A percentile compares a stretch with the other conserved stretches of the same genome.
phyloP scores from a whole-genome alignment of 148 eudicot species.

The Persicaria tinctoria region DNA sequence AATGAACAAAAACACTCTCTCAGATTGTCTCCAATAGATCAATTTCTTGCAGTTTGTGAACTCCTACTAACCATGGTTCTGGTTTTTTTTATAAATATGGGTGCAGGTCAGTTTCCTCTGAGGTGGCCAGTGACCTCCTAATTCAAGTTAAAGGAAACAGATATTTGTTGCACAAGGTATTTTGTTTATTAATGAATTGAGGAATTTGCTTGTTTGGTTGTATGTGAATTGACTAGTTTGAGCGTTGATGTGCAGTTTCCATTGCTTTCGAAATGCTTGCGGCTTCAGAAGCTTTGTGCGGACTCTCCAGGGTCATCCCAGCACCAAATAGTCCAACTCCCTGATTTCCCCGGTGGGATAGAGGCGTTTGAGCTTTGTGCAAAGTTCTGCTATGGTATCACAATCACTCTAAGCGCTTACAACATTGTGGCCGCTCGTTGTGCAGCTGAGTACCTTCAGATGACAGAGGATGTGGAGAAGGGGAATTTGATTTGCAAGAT shows the following conservation, averaged over 20 bases:
- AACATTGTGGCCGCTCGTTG: constrained; percentile 68
- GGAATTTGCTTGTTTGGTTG: background rate
- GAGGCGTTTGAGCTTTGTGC: constrained; percentile 84
- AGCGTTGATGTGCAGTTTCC: constrained; percentile 57
- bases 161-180: constrained; percentile 92
- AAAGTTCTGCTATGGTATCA: constrained; percentile 91
- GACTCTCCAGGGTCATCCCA: constrained; percentile 51
- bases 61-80: background rate
- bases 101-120: constrained; percentile 81
- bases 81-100: background rate
- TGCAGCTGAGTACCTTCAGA: constrained; percentile 76
- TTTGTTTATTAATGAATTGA: background rate
- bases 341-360: constrained; percentile 76
- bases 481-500: constrained; percentile 71
- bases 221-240: background rate
- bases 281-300: constrained; percentile 63
- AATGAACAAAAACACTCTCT: constrained; percentile 7
- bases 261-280: constrained; percentile 65
- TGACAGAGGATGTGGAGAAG: constrained; percentile 89
- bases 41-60: background rate
- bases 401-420: constrained; percentile 73
- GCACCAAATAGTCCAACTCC: constrained; percentile 62
- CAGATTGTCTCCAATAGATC: background rate
- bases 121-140: constrained; percentile 82
- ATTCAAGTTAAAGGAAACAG: constrained; percentile 66